These are phyloP conservation scores for Penicillium sp. DNA, from an alignment of 2,329 filamentous ascomycete species.

Conservation along the genomic window DNA sequence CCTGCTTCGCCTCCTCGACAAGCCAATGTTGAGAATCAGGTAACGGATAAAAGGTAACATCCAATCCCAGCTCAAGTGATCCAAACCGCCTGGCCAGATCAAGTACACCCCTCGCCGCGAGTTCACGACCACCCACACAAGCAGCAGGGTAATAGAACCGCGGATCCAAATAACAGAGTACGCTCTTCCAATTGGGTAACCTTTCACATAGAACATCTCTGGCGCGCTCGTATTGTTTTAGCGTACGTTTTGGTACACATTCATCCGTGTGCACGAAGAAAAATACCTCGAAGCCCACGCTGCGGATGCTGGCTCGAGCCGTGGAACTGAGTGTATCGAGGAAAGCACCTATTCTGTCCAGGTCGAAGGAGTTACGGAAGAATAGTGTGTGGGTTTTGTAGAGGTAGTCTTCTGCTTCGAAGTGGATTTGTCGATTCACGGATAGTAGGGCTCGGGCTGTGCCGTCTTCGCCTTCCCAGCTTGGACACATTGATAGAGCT, in stretches of 20 bases:
- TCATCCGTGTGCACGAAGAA: slow-evolving; percentile 38
- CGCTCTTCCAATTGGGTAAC: slow-evolving; percentile 27
- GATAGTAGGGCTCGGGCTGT: slow-evolving; percentile 30
- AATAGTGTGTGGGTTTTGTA: slow-evolving; percentile 38
- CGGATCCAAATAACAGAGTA: slow-evolving; percentile 36
- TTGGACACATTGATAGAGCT: slow-evolving; percentile 35
- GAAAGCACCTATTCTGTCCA: slow-evolving; percentile 30
- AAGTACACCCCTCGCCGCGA: slow-evolving; percentile 31
- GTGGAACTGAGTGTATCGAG: slow-evolving; percentile 34
- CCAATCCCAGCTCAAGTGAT: slow-evolving; percentile 13
- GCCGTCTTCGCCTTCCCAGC: slow-evolving; percentile 34
- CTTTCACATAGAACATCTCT: slow-evolving; percentile 24
- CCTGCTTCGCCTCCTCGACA: slow-evolving; percentile 24
- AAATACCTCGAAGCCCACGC: slow-evolving; percentile 37
- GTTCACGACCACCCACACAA: slow-evolving; percentile 27
- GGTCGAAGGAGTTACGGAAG: slow-evolving; percentile 36
- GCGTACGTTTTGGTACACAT: slow-evolving; percentile 33
- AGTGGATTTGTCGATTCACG: slow-evolving; percentile 37
- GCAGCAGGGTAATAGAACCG: slow-evolving; percentile 33
- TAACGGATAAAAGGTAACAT: slow-evolving; percentile 34
- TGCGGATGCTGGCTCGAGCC: slow-evolving; percentile 32
- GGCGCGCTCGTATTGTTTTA: slow-evolving; percentile 32
- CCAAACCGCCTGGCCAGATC: slow-evolving; percentile 32
- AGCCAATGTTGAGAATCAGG: slow-evolving; percentile 27
- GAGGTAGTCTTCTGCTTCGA: slow-evolving; percentile 35